phyloP scores from a whole-genome alignment of 495 filamentous ascomycete genomes.

The Podospora pseudoanserina region DNA sequence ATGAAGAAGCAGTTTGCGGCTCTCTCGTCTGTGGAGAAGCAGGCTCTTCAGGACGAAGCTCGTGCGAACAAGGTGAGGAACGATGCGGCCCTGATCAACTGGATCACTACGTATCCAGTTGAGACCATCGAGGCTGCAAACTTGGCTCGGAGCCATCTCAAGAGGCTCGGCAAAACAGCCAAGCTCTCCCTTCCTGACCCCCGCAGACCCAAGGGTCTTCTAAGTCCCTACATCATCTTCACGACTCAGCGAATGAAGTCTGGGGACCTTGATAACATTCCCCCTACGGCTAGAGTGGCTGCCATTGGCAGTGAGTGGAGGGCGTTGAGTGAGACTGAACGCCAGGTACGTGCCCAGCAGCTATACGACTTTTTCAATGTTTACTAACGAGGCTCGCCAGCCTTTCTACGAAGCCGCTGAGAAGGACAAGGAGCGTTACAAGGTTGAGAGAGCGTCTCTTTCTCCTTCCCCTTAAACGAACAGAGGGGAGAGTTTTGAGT shows the following conservation, averaged over 20 bases:
- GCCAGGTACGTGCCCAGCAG: conserved; percentile 31
- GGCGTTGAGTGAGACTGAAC: conserved; percentile 48
- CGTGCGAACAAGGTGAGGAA: conserved; percentile 47
- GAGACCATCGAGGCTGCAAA: conserved; percentile 61
- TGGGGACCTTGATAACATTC: conserved; percentile 46
- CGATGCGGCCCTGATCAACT: conserved; percentile 48
- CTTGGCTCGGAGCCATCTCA: conserved; percentile 53
- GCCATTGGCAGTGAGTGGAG: conserved; percentile 54
- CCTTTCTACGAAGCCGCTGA: not conserved
- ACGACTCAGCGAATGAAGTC: conserved; percentile 41
- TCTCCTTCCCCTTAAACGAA: not conserved
- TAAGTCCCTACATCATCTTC: conserved; percentile 44
- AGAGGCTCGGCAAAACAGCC: conserved; percentile 18
- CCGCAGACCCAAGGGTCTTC: conserved; percentile 51
- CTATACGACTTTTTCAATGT: not conserved
- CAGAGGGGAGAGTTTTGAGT: not conserved
- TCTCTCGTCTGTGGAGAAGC: conserved; percentile 27
- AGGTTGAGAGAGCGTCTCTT: not conserved
- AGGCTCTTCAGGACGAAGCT: conserved; percentile 46
- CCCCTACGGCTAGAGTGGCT: conserved; percentile 26
- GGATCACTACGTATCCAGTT: conserved; percentile 57
- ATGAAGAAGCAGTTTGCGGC: conserved; percentile 20
- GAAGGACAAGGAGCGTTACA: not conserved
- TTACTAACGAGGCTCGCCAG: not conserved
- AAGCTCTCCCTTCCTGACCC: conserved; percentile 49